Base-by-base conservation (phyloP, 1,284 basidiomycete genomes). In the Leccinum pseudoinsigne region DNA sequence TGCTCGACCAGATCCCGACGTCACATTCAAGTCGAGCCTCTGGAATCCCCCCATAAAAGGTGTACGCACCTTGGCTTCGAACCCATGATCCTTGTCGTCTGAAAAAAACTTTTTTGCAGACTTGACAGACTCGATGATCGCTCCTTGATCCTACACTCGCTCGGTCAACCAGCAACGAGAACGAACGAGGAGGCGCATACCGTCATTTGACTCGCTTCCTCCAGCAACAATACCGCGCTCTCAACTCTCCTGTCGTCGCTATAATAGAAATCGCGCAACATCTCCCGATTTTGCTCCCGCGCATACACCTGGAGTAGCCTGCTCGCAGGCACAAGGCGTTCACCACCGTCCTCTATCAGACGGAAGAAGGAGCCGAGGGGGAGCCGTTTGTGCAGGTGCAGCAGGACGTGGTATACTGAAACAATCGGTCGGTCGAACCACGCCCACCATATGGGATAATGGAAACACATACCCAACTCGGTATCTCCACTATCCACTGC, bases 241-340 rank as follows among this genome's bases (percentile, higher is more conserved):
- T 98, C 96, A 7, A 94, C 90, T 54, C 97, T 84, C 64, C 97
- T 84, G 77, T 99, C 97, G 72, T 99, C 97, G 58, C 97, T 97
- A 74, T 97, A 99, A 78, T 97, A 99, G 76, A 97, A 98, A 75
- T 99, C 95, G 16, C 93, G 84, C 12, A 98, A 80, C 84, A 99
- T 90, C 66, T 95, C 94, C 55, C 90, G 81, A 73, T 98, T 94
- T 71, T 94, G 92, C 72, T 95, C 92, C 45, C 90, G 82, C 2
- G 94, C 95, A 74, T 96, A 97, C 0, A 95, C 92, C 72, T 95
- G 90, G 40, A 97, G 81, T 9, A 97, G 78, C 63, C 76, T 88
- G 74, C 80, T 90, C 0, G 95, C 95, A 23, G 86, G 87, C 2
- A 84, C 84, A 4, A 95, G 84, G 40, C 82, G 80, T 16, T 87